Evolutionary conservation across 1,284 basidiomycete genomes (phyloP), one percentile per base, ranked within the genome.

Genomic region (Cryptococcus amylolentus): DNA sequence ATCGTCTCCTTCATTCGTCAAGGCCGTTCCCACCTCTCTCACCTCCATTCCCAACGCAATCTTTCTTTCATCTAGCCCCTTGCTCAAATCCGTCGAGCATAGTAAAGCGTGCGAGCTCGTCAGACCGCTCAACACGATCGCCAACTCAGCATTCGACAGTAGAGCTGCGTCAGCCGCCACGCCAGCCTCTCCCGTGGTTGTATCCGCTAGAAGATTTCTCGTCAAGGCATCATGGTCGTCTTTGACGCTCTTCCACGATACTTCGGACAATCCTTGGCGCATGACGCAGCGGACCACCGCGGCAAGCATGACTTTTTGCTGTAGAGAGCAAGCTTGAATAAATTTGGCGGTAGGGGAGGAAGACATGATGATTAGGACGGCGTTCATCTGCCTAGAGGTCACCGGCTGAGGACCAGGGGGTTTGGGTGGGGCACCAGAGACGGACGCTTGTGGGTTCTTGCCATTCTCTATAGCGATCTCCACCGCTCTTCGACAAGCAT

Each of bases 401-500:
- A 92, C 91, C 0, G 84, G 80, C 38, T 71, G 58, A 2, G 71
- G 68, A 16, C 57, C 59, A 44, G 42, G 60, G 49, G 1, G 51
- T 42, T 42, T 7, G 10, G 40, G 12, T 27, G 50, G 14, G 18
- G n/a, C 3, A 9, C 16, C 27, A 5, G 27, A 12, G 7, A 10
- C 9, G 26, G 27, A 4, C 18, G 45, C 16, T 12, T 20, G 7
- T 5, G 40, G 20, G 14, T 50, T 52, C 35, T 38, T 23, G 10
- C 46, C 44, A 42, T 26, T 51, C 46, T 73, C 70, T 9, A 75
- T 52, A 7, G 86, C 84, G n/a, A 89, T 82, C 70, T 95, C 92
- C 4, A 93, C 89, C 0, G 90, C 86, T 5, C 91, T 86, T 64
- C 91, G 82, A 79, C 93, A 97, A 28, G 96, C 89, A 73, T 99